Conservation (phyloP, 1,284 basidiomycete species). For the Leccinum cinnamomeum region DNA sequence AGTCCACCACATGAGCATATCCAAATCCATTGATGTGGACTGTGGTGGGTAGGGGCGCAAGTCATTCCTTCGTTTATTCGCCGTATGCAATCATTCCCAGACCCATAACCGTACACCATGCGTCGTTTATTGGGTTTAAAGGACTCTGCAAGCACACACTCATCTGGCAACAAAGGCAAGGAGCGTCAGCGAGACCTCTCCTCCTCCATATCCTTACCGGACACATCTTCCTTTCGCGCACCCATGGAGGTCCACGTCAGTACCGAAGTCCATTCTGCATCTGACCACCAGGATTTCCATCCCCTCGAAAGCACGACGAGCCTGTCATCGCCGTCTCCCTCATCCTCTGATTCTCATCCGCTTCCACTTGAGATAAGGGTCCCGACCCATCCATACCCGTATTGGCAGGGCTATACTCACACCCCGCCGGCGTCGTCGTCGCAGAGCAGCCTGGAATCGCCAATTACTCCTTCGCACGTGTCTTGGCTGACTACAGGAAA, state of each 20-base stretch:
- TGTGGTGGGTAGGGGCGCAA: slow-evolving; percentile 21
- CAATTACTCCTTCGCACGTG: slow-evolving; percentile 38
- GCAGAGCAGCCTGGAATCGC: slow-evolving; percentile 37
- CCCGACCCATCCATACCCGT: slow-evolving; percentile 35
- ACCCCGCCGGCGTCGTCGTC: slow-evolving; percentile 32
- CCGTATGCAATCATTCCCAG: slow-evolving; percentile 15
- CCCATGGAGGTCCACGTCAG: slow-evolving; percentile 31
- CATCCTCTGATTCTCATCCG: slow-evolving; percentile 19
- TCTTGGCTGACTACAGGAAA: slow-evolving; percentile 36
- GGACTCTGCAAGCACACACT: slow-evolving; percentile 12
- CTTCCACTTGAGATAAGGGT: slow-evolving; percentile 36
- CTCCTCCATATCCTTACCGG: slow-evolving; percentile 8
- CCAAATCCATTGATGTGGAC: slow-evolving; percentile 12
- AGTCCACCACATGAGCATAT: slow-evolving; percentile 8
- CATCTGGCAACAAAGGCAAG: slow-evolving; percentile 4
- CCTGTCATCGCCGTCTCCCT: slow-evolving; percentile 20
- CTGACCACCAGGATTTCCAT: slow-evolving; percentile 16
- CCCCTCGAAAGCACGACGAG: slow-evolving; percentile 27
- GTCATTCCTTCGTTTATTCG: slow-evolving; percentile 20
- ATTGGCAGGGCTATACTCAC: slow-evolving; percentile 34
- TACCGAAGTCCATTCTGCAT: slow-evolving; percentile 31
- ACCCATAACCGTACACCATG: slow-evolving; percentile 21
- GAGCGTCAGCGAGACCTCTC: slow-evolving; percentile 7
- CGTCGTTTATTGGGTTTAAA: slow-evolving; percentile 35
- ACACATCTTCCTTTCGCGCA: slow-evolving; percentile 6